phyloP scores from a whole-genome alignment of 257 asterid genomes.

The Penstemon davidsonii region DNA sequence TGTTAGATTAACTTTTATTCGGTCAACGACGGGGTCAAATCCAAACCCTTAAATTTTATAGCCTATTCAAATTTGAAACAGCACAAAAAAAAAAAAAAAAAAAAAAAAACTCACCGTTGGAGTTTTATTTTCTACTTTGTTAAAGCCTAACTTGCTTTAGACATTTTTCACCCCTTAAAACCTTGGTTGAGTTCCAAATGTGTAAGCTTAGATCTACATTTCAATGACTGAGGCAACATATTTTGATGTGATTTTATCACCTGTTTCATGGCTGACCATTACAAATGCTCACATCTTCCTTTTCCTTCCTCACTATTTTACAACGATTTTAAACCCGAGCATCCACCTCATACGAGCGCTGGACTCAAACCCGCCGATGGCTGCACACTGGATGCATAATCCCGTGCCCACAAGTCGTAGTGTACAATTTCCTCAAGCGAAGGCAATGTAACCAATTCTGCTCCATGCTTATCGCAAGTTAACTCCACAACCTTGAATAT shows the following conservation, averaged over 20 bases:
- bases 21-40: no score
- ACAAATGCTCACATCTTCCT: slow-evolving; percentile 23
- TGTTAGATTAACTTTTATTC: no score
- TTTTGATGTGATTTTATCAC: slow-evolving; percentile 23
- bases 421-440: slow-evolving; percentile 86
- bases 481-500: slow-evolving; percentile 94
- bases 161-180: not conserved
- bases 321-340: slow-evolving; percentile 17
- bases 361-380: slow-evolving; percentile 46
- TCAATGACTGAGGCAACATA: slow-evolving; percentile 21
- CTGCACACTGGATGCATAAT: slow-evolving; percentile 67
- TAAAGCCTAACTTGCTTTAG: not conserved
- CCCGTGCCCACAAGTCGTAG: slow-evolving; percentile 95
- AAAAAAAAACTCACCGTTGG: no score
- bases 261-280: slow-evolving; percentile 20
- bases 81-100: no score
- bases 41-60: not conserved
- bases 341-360: slow-evolving; percentile 54
- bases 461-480: slow-evolving; percentile 73
- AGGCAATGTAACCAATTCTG: slow-evolving; percentile 64
- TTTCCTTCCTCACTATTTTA: slow-evolving; percentile 26
- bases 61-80: not conserved
- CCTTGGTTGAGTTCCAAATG: slow-evolving; percentile 10
- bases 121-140: no score
- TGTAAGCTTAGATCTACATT: slow-evolving; percentile 17